Evolutionary conservation across 208 protist species (phyloP).

Genomic region (Trypanosoma melophagium): DNA sequence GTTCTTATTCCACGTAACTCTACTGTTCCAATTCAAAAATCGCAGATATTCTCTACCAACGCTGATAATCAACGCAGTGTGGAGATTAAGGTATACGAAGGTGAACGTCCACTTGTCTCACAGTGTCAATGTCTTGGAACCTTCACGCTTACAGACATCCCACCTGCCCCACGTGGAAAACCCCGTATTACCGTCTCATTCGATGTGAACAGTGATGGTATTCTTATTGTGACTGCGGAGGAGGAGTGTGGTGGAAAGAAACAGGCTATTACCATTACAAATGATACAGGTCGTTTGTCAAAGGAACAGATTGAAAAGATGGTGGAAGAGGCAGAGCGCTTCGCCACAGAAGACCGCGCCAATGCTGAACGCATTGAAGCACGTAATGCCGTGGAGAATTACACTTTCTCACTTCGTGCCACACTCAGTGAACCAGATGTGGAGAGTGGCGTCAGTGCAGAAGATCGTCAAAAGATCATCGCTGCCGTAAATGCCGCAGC

Average conservation of each 20-base stretch:
- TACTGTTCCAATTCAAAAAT: slow-evolving; percentile 81
- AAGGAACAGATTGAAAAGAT: slow-evolving; percentile 95
- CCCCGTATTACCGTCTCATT: slow-evolving; percentile 99
- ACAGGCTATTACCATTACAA: slow-evolving; percentile 93
- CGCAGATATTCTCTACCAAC: slow-evolving; percentile 88
- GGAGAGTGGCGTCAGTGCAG: slow-evolving; percentile 36
- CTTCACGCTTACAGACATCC: slow-evolving; percentile 90
- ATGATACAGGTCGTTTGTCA: slow-evolving; percentile 96
- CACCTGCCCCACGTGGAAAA: slow-evolving; percentile 88
- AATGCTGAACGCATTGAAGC: slow-evolving; percentile 89
- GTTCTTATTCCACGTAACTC: slow-evolving; percentile 88
- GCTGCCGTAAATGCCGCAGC: slow-evolving; percentile 46
- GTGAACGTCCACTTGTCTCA: slow-evolving; percentile 90
- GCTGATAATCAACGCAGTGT: slow-evolving; percentile 90
- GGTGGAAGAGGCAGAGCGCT: slow-evolving; percentile 94
- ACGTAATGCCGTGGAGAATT: slow-evolving; percentile 92
- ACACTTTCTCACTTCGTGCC: slow-evolving; percentile 72
- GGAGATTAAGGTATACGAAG: slow-evolving; percentile 92
- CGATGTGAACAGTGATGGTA: slow-evolving; percentile 98
- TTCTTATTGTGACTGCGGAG: slow-evolving; percentile 94
- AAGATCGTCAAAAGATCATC: slow-evolving; percentile 56
- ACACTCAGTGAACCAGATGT: slow-evolving; percentile 64
- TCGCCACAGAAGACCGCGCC: slow-evolving; percentile 90
- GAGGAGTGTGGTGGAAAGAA: slow-evolving; percentile 93
- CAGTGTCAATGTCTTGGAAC: slow-evolving; percentile 95